A percentile compares a stretch with the other conserved stretches of the same genome.
Conservation (phyloP, 2,329 filamentous ascomycete genomes). For the Pestalotiopsis sp. region DNA sequence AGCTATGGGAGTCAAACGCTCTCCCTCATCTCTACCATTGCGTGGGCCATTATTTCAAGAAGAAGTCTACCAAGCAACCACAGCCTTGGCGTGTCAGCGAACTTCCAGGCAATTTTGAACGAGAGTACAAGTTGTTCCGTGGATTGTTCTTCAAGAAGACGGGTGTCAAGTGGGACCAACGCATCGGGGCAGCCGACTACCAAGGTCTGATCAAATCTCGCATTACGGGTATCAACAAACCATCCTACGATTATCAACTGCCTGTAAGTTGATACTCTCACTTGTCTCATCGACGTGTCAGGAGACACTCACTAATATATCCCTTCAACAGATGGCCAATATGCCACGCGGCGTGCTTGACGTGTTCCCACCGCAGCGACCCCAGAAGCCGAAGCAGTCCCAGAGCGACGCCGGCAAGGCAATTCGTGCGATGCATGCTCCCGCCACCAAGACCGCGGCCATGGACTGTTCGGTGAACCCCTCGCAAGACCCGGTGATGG, state of each 20-base stretch:
- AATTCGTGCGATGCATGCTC: too few species aligned
- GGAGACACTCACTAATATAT: not conserved
- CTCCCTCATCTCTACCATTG: constrained; percentile 64
- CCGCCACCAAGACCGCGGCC: too few species aligned
- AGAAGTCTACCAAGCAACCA: constrained; percentile 32
- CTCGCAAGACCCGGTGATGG: too few species aligned
- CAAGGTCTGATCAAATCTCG: not conserved
- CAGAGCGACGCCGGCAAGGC: too few species aligned
- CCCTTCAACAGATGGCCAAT: not conserved
- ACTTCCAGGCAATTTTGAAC: constrained; percentile 39
- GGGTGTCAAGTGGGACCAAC: constrained; percentile 61
- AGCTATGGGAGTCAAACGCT: constrained; percentile 71
- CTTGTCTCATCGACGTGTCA: not conserved
- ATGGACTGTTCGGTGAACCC: too few species aligned
- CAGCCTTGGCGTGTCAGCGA: constrained; percentile 41
- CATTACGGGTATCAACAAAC: not conserved
- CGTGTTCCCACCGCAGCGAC: too few species aligned
- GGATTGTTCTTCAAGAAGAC: constrained; percentile 61
- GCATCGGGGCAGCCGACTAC: constrained; percentile 40
- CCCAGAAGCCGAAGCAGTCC: too few species aligned
- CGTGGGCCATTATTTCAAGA: constrained; percentile 53
- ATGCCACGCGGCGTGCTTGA: not conserved
- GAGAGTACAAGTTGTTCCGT: constrained; percentile 54
- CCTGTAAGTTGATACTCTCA: not conserved
- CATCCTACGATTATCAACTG: constrained; percentile 35